phyloP scores from a whole-genome alignment of 2,329 filamentous ascomycete genomes.

The Aspergillus uvarum region DNA sequence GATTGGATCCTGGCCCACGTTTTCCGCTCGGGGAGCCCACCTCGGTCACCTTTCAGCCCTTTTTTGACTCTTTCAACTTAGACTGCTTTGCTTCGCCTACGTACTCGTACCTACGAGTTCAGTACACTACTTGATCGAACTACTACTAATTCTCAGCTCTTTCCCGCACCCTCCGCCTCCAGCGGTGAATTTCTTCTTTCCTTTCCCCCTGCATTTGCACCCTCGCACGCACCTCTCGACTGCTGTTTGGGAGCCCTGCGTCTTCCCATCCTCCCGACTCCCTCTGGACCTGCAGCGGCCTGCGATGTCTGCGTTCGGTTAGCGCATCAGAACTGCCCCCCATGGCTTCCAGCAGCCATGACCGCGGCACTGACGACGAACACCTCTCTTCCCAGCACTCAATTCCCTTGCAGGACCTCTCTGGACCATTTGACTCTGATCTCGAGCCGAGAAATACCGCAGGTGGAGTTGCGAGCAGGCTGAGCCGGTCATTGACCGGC shows the following conservation, averaged over 20 bases:
- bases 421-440: conserved; percentile 39
- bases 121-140: background rate
- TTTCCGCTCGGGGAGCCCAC: conserved; percentile 3
- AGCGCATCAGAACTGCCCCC: conserved; percentile 35
- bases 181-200: background rate
- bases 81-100: background rate
- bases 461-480: conserved; percentile 43
- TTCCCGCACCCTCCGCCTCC: background rate
- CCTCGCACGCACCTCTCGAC: background rate
- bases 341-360: conserved; percentile 43
- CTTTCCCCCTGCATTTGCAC: conserved; percentile 6
- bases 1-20: conserved; percentile 7
- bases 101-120: background rate
- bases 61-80: background rate
- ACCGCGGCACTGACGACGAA: conserved; percentile 29
- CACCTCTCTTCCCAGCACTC: conserved; percentile 45
- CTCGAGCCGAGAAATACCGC: conserved; percentile 28
- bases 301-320: conserved; percentile 43
- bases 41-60: conserved; percentile 5
- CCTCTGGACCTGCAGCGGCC: conserved; percentile 17
- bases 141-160: background rate
- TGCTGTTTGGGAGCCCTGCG: conserved; percentile 1
- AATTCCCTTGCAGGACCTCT: conserved; percentile 70
- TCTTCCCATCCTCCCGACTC: conserved; percentile 4
- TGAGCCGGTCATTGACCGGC: conserved; percentile 42